Conservation (phyloP, 2,329 filamentous ascomycete species). For the Cladosporium velox region DNA sequence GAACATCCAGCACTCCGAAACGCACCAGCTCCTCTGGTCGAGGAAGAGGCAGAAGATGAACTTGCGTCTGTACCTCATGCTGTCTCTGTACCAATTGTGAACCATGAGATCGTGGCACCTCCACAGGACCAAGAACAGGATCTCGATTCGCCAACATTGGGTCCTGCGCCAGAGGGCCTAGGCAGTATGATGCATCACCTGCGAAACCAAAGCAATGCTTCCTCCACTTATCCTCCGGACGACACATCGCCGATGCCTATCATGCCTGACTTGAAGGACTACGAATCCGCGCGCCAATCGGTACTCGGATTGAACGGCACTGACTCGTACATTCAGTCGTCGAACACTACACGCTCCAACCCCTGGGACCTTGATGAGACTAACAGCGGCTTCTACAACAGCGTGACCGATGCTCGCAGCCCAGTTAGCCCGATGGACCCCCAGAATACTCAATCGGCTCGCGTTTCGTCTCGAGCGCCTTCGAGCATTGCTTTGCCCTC, state of each 20-base stretch:
- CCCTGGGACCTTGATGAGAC: constrained; percentile 58
- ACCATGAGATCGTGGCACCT: constrained; percentile 7
- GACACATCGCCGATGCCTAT: constrained; percentile 43
- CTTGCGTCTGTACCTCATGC: not conserved
- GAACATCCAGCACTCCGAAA: constrained; percentile 39
- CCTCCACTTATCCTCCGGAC: constrained; percentile 65
- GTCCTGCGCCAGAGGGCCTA: constrained; percentile 63
- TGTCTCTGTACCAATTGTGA: not conserved
- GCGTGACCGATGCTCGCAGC: not conserved
- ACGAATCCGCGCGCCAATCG: constrained; percentile 23
- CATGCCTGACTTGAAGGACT: constrained; percentile 27
- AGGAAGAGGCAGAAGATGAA: constrained; percentile 34
- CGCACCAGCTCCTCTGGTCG: constrained; percentile 30
- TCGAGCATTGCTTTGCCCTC: constrained; percentile 1
- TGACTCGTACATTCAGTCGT: constrained; percentile 47
- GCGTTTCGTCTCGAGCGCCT: constrained; percentile 12
- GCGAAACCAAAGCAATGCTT: constrained; percentile 76
- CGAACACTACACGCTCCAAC: constrained; percentile 55
- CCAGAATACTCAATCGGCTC: not conserved
- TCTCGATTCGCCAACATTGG: constrained; percentile 70
- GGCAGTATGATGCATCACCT: constrained; percentile 68
- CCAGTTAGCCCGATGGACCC: constrained; percentile 14
- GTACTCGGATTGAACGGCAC: constrained; percentile 23
- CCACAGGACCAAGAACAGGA: constrained; percentile 1
- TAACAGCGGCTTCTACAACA: constrained; percentile 41